Evolutionary conservation across 2,329 filamentous ascomycete species (phyloP), one percentile per base, ranked within the genome.

Genomic region (Monosporascus sp.): DNA sequence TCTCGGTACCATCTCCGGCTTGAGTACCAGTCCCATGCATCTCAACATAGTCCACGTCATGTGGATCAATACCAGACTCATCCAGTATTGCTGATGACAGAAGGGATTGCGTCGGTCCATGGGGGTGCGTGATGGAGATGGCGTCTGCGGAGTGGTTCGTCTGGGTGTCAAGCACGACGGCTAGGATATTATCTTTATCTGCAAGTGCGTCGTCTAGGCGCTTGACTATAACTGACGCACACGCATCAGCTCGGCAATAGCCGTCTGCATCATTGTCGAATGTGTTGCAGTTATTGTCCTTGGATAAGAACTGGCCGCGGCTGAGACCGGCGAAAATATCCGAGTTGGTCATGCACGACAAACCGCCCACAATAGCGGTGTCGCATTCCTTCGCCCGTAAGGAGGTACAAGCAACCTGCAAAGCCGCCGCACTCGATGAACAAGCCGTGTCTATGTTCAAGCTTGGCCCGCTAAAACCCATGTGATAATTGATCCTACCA

Each of bases 11-110:
- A 64, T 96, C 91, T 56, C 89, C 91, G 35, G 88, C 89, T 68
- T 94, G 89, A 0, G 89, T 96, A 35, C 91, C 91, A 3, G 91
- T 96, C 16, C 89, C 91, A 68, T 96, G 90, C 85, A 94, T 91
- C 71, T 95, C 91, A 8, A 96, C 85, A 64, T 93, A 95, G 69
- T 85, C 85, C 48, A 96, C 80, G 58, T 92, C 87, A 49, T 84
- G 79, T 2, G 89, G 87, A 63, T 92, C 85, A 22, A 94, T 79
- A 54, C 87, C 86, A 43, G 88, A 86, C 44, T 88, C 81, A 48
- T 86, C 80, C 1, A 94, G 76, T 27, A 94, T 84, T 40, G 82
- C 77, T 52, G 81, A 80, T 63, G 87, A 93, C 11, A 94, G 73
- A 48, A 80, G 76, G 14, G 88, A 83, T 68, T 95, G 91, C 0